phyloP scores from a whole-genome alignment of 2,329 filamentous ascomycete species.

The Canariomyces notabilis region DNA sequence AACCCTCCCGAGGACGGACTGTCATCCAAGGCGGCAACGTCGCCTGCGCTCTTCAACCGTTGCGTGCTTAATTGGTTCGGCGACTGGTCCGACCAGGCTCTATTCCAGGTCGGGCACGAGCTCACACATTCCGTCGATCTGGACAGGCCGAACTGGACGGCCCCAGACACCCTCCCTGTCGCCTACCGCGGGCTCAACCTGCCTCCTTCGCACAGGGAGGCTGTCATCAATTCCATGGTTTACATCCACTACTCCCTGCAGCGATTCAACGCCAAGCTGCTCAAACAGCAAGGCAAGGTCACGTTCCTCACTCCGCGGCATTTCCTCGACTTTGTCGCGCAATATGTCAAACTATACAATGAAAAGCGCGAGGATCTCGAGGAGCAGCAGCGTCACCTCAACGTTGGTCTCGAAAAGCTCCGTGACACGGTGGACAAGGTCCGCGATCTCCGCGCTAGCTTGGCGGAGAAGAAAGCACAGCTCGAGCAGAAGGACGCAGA shows the following conservation, averaged over 20 bases:
- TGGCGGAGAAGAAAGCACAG: conserved; percentile 91
- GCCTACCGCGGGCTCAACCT: conserved; percentile 81
- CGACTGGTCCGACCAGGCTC: conserved; percentile 97
- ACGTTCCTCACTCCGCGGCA: conserved; percentile 95
- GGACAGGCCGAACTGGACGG: conserved; percentile 77
- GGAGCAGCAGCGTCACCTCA: conserved; percentile 96
- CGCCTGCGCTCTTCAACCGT: conserved; percentile 97
- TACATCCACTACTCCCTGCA: conserved; percentile 96
- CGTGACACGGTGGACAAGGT: conserved; percentile 97
- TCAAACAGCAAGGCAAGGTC: conserved; percentile 85
- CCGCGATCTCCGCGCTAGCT: conserved; percentile 78
- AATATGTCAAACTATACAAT: conserved; percentile 95
- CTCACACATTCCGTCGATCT: conserved; percentile 95
- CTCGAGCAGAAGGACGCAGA: conserved; percentile 91
- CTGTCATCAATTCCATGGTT: conserved; percentile 97
- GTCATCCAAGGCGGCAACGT: conserved; percentile 93
- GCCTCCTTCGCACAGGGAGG: conserved; percentile 84
- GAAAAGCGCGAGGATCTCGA: conserved; percentile 98
- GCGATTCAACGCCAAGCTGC: conserved; percentile 78
- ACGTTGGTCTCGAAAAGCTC: conserved; percentile 95
- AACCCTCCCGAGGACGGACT: conserved; percentile 95
- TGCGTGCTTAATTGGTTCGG: conserved; percentile 99
- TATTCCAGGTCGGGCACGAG: conserved; percentile 96
- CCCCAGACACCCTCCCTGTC: conserved; percentile 87
- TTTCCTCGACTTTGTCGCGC: conserved; percentile 95